phyloP scores from a whole-genome alignment of 331 rosid species.

The Acacia concinna region DNA sequence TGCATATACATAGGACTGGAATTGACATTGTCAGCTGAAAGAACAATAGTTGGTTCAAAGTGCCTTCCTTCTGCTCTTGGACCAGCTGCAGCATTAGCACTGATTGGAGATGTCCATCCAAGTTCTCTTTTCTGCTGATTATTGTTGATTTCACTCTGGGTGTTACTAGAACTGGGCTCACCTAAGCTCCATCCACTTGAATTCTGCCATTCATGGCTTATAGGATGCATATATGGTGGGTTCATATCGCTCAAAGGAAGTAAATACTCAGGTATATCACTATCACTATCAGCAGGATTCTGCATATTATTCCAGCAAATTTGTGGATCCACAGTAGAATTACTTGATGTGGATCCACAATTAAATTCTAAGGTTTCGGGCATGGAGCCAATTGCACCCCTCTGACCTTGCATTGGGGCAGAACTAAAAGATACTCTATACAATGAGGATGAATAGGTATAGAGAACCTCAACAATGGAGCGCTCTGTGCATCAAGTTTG shows the following conservation, averaged over 20 bases:
- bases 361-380: constrained; percentile 73
- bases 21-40: constrained; percentile 49
- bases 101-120: constrained; percentile 60
- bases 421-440: constrained; percentile 32
- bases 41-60: constrained; percentile 48
- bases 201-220: constrained; percentile 54
- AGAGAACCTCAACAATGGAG: constrained; percentile 30
- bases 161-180: constrained; percentile 73
- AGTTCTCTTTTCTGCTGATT: constrained; percentile 61
- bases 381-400: constrained; percentile 74
- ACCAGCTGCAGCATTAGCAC: constrained; percentile 47
- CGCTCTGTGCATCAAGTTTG: constrained; percentile 16
- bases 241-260: constrained; percentile 56
- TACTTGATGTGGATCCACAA: constrained; percentile 63
- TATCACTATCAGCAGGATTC: constrained; percentile 56
- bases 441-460: constrained; percentile 27
- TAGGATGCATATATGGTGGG: constrained; percentile 52
- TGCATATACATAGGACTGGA: constrained; percentile 45
- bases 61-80: constrained; percentile 53
- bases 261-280: constrained; percentile 51
- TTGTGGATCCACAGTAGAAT: constrained; percentile 58
- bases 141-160: constrained; percentile 42
- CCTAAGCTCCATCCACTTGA: constrained; percentile 77
- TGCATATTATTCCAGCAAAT: constrained; percentile 63
- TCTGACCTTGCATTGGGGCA: constrained; percentile 82